Evolutionary conservation across 805 yeast species (phyloP).

Genomic region (Candida nitratophila): DNA sequence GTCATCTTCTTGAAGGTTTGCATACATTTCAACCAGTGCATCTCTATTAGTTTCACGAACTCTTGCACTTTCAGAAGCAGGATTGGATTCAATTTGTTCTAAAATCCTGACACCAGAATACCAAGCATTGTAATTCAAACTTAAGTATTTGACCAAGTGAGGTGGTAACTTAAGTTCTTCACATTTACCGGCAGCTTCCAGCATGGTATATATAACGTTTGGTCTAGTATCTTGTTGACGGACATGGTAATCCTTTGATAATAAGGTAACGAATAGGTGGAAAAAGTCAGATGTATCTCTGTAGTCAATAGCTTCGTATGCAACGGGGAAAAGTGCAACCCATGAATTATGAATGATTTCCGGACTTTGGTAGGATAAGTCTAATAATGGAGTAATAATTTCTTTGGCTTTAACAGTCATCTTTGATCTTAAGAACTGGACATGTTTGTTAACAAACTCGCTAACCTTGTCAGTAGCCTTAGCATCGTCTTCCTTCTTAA

Average conservation of each 20-base stretch:
- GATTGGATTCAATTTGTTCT: conserved; percentile 51
- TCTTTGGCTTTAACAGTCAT: conserved; percentile 45
- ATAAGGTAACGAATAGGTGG: conserved; percentile 67
- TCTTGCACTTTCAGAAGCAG: conserved; percentile 52
- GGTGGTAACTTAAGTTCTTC: conserved; percentile 82
- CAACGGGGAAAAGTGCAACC: conserved; percentile 77
- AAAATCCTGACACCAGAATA: conserved; percentile 78
- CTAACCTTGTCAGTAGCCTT: conserved; percentile 11
- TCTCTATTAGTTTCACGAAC: conserved; percentile 83
- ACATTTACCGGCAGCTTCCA: conserved; percentile 77
- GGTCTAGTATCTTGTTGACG: conserved; percentile 83
- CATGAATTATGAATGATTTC: conserved; percentile 77
- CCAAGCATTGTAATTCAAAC: conserved; percentile 86
- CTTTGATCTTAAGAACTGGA: conserved; percentile 13
- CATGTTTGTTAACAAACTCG: conserved; percentile 16
- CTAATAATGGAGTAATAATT: conserved; percentile 64
- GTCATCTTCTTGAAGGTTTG: conserved; percentile 86
- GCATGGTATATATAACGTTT: conserved; percentile 75
- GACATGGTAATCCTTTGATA: conserved; percentile 89
- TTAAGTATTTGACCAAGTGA: conserved; percentile 82
- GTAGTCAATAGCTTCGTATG: conserved; percentile 64
- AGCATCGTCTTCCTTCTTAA: conserved; percentile 6
- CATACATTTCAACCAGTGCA: conserved; percentile 83
- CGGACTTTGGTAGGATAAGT: conserved; percentile 75
- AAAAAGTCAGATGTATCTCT: conserved; percentile 81